phyloP scores from a whole-genome alignment of 2,329 filamentous ascomycete genomes.

The Sclerotinia sclerotiorum region DNA sequence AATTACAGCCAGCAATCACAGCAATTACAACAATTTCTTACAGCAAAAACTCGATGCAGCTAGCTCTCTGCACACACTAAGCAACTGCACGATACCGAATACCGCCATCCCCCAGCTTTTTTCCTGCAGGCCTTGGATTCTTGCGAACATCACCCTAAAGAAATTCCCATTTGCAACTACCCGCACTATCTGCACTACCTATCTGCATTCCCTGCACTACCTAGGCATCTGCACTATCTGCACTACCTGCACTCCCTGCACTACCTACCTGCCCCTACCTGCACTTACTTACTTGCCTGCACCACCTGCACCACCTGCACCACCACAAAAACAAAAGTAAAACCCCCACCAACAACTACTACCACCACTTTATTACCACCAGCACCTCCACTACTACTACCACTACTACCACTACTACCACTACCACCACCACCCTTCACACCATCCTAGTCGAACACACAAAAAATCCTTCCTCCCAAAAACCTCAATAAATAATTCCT shows the following conservation, averaged over 20 bases:
- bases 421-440: not conserved
- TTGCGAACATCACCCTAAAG: not conserved
- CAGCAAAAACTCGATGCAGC: not conserved
- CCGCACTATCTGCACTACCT: not conserved
- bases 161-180: not conserved
- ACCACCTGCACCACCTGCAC: not conserved
- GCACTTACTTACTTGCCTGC: not conserved
- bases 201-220: not conserved
- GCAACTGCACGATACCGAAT: not conserved
- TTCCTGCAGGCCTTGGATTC: not conserved
- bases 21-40: no score
- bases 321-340: not conserved
- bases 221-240: no score
- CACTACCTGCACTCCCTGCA: no score
- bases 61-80: not conserved
- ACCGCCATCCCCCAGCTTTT: not conserved
- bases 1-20: no score
- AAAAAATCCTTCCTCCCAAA: not conserved
- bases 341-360: not conserved
- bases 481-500: not conserved
- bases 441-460: not conserved
- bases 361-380: not conserved
- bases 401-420: not conserved
- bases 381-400: not conserved
- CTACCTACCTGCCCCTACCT: not conserved